Percentiles rank a stretch among this genome's conserved stretches.
Conservation (phyloP, 139 green algal species). For the Parachlorella kessleri region DNA sequence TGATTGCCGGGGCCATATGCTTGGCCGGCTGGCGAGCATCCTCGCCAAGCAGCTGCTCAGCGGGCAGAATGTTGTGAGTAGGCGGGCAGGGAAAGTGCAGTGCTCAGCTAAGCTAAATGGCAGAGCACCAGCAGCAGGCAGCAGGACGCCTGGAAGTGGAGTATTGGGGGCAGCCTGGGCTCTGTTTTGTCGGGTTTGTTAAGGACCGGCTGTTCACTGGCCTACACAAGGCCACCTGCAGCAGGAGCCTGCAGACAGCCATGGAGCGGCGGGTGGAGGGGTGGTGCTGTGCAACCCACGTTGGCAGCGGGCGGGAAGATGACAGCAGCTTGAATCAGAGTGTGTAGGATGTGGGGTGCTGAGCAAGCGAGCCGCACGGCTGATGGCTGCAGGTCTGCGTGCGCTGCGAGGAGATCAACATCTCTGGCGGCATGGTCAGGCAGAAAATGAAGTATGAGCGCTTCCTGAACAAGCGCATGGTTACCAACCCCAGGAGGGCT, state of each 20-base stretch:
- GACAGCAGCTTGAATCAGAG: too few species aligned
- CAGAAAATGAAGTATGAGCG: constrained; percentile 98
- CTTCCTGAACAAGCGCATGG: constrained; percentile 94
- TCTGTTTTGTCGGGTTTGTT: too few species aligned
- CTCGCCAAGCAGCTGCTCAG: constrained; percentile 98
- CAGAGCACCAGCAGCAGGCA: background rate
- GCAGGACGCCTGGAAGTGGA: background rate
- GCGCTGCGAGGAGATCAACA: constrained; percentile 91
- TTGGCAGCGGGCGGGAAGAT: too few species aligned
- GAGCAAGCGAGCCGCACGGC: too few species aligned
- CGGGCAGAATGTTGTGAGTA: constrained; percentile 91
- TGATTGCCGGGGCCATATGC: constrained; percentile 94
- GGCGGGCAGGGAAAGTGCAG: too few species aligned
- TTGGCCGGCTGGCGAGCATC: constrained; percentile 95
- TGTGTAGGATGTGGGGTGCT: too few species aligned
- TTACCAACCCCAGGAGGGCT: constrained; percentile 92
- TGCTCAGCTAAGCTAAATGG: background rate
- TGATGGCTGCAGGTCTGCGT: constrained; percentile 92
- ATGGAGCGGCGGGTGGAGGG: too few species aligned
- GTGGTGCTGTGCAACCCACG: too few species aligned
- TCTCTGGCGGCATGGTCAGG: constrained; percentile 96
- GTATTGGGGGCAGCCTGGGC: too few species aligned
- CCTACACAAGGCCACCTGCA: too few species aligned
- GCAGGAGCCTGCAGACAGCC: too few species aligned
- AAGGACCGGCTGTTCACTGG: too few species aligned